A percentile compares a stretch with the other conserved stretches of the same genome.
Conservation (phyloP, 257 asterid genomes). For the Solanum appendiculatum region DNA sequence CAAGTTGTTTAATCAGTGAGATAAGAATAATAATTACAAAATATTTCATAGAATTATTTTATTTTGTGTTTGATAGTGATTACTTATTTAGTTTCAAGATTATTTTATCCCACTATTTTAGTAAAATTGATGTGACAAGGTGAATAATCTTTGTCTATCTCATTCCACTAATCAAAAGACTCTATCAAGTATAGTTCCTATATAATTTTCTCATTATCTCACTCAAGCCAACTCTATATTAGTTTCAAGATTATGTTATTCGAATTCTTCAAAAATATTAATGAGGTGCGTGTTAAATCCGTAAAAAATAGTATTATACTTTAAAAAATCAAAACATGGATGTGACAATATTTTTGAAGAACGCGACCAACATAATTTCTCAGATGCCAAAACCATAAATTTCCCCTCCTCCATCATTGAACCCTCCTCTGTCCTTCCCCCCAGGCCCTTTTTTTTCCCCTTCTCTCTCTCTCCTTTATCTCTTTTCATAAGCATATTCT, state of each 20-base stretch:
- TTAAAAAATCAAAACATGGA: neutral
- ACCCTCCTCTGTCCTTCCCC: neutral
- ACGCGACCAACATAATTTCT: neutral
- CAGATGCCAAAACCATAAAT: neutral
- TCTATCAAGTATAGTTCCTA: neutral
- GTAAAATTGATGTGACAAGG: neutral
- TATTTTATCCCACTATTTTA: no score
- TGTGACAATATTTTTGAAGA: neutral
- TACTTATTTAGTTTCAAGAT: no score
- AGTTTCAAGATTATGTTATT: neutral
- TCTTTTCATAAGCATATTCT: neutral
- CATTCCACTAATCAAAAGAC: neutral
- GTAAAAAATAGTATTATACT: neutral
- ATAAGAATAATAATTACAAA: neutral
- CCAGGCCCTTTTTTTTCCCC: neutral
- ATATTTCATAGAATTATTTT: no score
- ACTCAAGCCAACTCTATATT: neutral
- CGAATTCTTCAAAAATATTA: neutral
- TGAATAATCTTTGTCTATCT: neutral
- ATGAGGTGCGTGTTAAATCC: rapidly evolving
- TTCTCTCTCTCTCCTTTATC: neutral
- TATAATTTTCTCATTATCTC: neutral
- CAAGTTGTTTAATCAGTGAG: no score
- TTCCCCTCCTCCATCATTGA: neutral
- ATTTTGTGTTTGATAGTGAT: no score